A percentile compares a stretch with the other conserved stretches of the same genome.
Conservation (phyloP, 352 stramenopile species). For the Blastocystis sp. region DNA sequence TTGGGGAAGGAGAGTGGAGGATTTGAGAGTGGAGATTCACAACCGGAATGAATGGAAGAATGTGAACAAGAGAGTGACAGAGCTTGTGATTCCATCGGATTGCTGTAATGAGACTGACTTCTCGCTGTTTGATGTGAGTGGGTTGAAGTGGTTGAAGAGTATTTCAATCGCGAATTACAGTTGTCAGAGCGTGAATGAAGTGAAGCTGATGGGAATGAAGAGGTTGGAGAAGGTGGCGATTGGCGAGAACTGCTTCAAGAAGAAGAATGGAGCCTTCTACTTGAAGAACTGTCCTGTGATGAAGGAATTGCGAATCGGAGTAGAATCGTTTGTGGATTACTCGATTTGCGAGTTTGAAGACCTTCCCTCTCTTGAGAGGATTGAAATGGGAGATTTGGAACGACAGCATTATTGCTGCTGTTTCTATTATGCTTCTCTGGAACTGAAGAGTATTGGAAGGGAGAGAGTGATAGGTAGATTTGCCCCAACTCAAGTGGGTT, state of each 20-base stretch:
- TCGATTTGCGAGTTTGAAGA: neutral
- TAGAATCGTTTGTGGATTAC: neutral
- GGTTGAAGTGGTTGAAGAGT: neutral
- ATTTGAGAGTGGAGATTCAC: too few species aligned
- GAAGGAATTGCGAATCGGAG: neutral
- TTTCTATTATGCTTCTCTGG: neutral
- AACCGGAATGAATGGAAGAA: too few species aligned
- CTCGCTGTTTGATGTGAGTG: too few species aligned
- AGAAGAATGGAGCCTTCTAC: neutral
- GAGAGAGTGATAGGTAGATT: neutral
- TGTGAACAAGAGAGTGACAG: too few species aligned
- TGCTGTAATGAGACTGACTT: too few species aligned
- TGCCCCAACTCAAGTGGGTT: slow-evolving; percentile 2
- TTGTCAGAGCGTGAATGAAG: neutral
- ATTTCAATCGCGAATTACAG: neutral
- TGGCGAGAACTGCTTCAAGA: neutral
- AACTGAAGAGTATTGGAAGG: neutral
- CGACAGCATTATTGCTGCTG: neutral
- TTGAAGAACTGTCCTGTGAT: slow-evolving; percentile 9
- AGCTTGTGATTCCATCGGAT: too few species aligned
- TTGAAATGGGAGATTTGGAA: neutral
- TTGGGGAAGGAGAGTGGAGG: too few species aligned
- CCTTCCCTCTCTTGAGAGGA: neutral
- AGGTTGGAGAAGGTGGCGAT: neutral
- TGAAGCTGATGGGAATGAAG: neutral